A percentile compares a stretch with the other conserved stretches of the same genome.
phyloP scores from a whole-genome alignment of 495 filamentous ascomycete species.

The Neurospora sp. region DNA sequence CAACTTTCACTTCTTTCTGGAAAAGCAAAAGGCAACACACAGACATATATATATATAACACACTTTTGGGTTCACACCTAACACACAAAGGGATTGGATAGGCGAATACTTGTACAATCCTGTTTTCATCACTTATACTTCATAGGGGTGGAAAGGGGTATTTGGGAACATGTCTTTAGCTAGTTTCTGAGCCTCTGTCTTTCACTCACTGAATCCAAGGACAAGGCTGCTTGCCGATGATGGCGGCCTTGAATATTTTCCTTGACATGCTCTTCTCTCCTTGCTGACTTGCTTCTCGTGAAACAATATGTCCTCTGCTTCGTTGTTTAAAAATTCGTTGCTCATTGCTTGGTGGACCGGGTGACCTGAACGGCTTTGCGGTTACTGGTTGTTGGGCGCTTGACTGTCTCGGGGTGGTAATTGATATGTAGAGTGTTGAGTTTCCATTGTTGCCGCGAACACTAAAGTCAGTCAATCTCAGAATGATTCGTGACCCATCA shows the following conservation, averaged over 20 bases:
- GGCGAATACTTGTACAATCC: not conserved
- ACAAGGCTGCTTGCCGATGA: not conserved
- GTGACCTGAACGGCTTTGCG: too few relatives aligned
- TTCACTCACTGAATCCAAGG: not conserved
- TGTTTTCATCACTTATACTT: not conserved
- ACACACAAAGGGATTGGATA: not conserved
- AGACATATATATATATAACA: not conserved
- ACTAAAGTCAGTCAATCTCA: too few relatives aligned
- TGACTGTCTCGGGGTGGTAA: too few relatives aligned
- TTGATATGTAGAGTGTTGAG: too few relatives aligned
- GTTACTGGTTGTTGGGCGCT: too few relatives aligned
- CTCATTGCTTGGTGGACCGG: not conserved
- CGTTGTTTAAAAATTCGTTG: too few relatives aligned
- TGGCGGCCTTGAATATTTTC: not conserved
- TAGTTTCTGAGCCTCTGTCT: not conserved
- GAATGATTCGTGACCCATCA: too few relatives aligned
- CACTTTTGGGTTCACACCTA: not conserved
- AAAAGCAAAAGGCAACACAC: not conserved
- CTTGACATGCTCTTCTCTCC: not conserved
- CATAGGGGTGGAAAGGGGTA: not conserved
- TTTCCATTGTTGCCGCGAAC: too few relatives aligned
- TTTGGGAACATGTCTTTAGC: not conserved
- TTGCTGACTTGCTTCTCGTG: not conserved
- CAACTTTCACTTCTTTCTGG: not conserved
- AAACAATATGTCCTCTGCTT: too few relatives aligned